Base-by-base conservation (phyloP, 176 grass and related monocot species). In the Triticum turgidum region DNA sequence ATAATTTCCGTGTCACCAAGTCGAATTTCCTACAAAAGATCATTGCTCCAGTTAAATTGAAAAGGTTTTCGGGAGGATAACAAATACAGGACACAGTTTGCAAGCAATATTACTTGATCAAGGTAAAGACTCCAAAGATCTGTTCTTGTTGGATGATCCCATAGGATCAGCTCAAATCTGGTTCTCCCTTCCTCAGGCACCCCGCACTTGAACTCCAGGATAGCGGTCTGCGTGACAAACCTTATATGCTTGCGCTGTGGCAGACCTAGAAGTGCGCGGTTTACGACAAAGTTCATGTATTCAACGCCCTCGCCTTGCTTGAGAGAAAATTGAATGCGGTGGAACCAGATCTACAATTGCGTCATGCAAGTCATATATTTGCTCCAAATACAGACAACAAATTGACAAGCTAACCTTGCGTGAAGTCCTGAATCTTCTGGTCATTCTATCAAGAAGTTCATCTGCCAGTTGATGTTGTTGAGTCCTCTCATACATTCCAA, bases 101-200 rank as follows among this genome's bases (percentile, higher is more conserved):
- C 29, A 61, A 59, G 84, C n/a, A 47, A 49, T 27, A 71, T 89
- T 91, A 98, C 96, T 77, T 96, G 96, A 89, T 98, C 96, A 20
- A 98, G 82, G 89, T 98, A 98, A 83, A 96, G 86, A 90, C 92
- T 98, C 96, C 93, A 96, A 47, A 98, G 74, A 63, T 98, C 93
- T 18, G 93, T 98, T 91, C 96, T 84, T 89, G 96, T 98, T 3
- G 93, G 96, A 88, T 92, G 94, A 63, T 96, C 93, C 29, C 92
- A 82, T 58, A 98, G 76, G 41, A 98, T 92, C 65, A 88, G 81
- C 89, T 98, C 96, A 87, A 98, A 94, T 90, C 94, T 92, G 20
- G 96, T 90, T 80, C 96, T 86, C 33, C 96, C 96, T 91, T 91
- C 89, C 49, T 98, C 93, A 82, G 88, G 84, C 42, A 81, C 87